Base-by-base conservation (phyloP, 345 rosid genomes). In the Salix dunnii region DNA sequence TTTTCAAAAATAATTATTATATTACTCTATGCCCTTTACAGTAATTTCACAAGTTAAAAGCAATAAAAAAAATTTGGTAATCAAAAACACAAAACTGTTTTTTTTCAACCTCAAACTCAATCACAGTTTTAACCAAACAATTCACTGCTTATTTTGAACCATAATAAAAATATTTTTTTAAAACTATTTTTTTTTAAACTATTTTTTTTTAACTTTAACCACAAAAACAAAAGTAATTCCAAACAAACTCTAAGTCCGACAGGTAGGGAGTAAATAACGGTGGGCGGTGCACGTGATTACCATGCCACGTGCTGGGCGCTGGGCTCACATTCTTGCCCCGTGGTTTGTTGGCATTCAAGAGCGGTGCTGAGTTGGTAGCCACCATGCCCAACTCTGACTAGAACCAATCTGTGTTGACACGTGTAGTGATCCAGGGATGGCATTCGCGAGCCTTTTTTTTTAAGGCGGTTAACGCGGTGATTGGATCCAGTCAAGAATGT, bases 401-500 rank as follows among this genome's bases (percentile, higher is more conserved):
- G 1, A 0, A 35, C 0, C 33, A 81, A 72, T 49, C n/a, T 1
- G 3, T 30, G 65, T 0, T 14, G 76, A 51, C 74, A 79, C 72
- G 85, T 71, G 85, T 38, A 1, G 11, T 17, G 31, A 55, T 16
- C 28, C n/a, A n/a, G n/a, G n/a, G 43, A 76, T 46, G 75, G 63
- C 31, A 13, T 63, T 38, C 40, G 46, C 68, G 2, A 72, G 28
- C 28, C 8, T n/a, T 31, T 21, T 11, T 0, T n/a, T 33, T 65
- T 3, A 70, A 61, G 49, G 64, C 85, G 81, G 79, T 49, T 63
- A 80, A 82, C 81, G 73, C 78, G 85, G 85, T n/a, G 74, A 51
- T 30, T 16, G 48, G 48, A 51, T 75, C 80, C 49, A 70, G 27
- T 14, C 2, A 40, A 17, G 55, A 16, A 16, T 49, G 55, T 17